phyloP scores from a whole-genome alignment of 2,329 filamentous ascomycete genomes.

The Furcasterigmium sp. region DNA sequence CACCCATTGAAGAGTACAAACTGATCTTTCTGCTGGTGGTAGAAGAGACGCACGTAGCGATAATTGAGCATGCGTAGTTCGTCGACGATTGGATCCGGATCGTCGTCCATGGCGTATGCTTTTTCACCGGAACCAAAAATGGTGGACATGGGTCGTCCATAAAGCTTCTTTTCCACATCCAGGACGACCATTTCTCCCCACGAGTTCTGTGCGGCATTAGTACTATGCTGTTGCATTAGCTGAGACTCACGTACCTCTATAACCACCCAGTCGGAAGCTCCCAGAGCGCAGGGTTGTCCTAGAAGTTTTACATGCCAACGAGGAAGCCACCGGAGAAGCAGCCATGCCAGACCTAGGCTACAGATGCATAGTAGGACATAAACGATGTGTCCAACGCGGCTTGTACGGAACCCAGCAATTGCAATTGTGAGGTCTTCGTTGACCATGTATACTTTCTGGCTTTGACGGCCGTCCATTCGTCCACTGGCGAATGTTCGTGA shows the following conservation, averaged over 20 bases:
- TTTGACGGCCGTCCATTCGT: conserved; percentile 58
- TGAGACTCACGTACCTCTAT: conserved; percentile 58
- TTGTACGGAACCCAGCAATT: conserved; percentile 85
- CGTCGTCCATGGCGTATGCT: conserved; percentile 52
- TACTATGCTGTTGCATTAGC: background rate
- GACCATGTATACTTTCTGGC: conserved; percentile 87
- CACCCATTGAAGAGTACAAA: conserved; percentile 84
- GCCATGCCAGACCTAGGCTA: conserved; percentile 73
- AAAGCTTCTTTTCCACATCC: conserved; percentile 50
- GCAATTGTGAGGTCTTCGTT: conserved; percentile 94
- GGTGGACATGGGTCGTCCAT: conserved; percentile 51
- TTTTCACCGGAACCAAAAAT: conserved; percentile 66
- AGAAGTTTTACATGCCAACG: conserved; percentile 75
- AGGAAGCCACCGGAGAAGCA: conserved; percentile 86
- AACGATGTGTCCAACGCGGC: conserved; percentile 57
- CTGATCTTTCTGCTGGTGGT: conserved; percentile 82
- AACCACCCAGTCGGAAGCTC: conserved; percentile 83
- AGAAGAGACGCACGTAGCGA: conserved; percentile 89
- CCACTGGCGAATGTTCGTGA: conserved; percentile 62
- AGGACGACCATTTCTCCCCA: conserved; percentile 90
- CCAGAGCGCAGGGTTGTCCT: conserved; percentile 63
- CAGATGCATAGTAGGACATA: conserved; percentile 68
- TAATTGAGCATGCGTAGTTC: conserved; percentile 80
- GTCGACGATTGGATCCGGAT: conserved; percentile 73
- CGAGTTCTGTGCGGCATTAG: conserved; percentile 60